Conservation (phyloP, 768 basidiomycete genomes). For the Russula vinacea region DNA sequence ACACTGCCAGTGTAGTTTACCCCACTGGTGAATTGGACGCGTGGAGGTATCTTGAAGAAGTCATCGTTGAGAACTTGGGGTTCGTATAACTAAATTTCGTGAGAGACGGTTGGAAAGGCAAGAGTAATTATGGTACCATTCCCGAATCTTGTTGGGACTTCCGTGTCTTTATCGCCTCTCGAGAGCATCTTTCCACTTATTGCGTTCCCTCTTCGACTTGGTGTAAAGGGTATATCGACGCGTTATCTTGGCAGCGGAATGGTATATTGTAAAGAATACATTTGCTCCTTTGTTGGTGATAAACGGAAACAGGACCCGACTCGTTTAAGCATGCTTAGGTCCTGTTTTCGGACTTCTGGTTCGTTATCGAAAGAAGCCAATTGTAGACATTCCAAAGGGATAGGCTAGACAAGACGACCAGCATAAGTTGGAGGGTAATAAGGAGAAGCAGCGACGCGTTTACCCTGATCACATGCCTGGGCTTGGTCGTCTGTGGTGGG, state of each 20-base stretch:
- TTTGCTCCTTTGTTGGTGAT: background rate
- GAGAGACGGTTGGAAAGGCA: background rate
- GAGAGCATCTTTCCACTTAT: background rate
- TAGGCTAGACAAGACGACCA: background rate
- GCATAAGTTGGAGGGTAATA: background rate
- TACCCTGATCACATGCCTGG: background rate
- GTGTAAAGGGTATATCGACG: conserved; percentile 3
- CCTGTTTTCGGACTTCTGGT: background rate
- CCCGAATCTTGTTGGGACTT: background rate
- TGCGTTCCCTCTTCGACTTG: background rate
- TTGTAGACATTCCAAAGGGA: conserved; percentile 4
- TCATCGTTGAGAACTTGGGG: background rate
- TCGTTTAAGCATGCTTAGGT: background rate
- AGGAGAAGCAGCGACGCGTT: background rate
- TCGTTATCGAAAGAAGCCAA: background rate
- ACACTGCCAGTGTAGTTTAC: background rate
- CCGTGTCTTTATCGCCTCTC: background rate
- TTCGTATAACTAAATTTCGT: background rate
- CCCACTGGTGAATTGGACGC: background rate
- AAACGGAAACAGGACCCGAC: background rate
- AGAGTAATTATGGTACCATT: conserved; percentile 42
- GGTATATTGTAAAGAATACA: conserved; percentile 1
- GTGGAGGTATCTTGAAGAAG: background rate
- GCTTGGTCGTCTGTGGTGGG: background rate
- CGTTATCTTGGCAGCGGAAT: conserved; percentile 1